phyloP scores from a whole-genome alignment of 106 monocot species.

The Dendrobium officinale region DNA sequence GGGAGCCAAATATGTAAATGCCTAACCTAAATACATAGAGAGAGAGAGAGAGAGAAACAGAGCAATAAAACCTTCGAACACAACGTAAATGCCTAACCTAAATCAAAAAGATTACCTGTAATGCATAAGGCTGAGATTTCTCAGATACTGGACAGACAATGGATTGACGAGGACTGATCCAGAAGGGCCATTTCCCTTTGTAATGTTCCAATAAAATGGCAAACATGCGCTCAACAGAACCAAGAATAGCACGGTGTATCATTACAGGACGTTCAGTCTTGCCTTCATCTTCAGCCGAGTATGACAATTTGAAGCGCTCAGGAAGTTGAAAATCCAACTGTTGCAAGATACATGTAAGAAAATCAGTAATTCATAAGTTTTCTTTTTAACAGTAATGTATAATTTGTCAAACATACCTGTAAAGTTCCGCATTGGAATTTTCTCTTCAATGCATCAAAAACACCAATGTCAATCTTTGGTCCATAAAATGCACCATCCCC shows the following conservation, averaged over 20 bases:
- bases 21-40: too few relatives aligned
- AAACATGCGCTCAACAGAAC: conserved; percentile 98
- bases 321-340: conserved; percentile 99
- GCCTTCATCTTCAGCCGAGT: conserved; percentile 90
- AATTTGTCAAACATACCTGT: conserved; percentile 42
- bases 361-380: background rate
- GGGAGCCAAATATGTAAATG: too few relatives aligned
- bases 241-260: conserved; percentile 95
- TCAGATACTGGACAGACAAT: conserved; percentile 89
- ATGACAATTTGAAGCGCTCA: conserved; percentile 74
- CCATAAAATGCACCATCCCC: conserved; percentile 99
- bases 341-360: conserved; percentile 14
- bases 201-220: conserved; percentile 98
- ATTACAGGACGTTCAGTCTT: conserved; percentile 91
- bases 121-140: conserved; percentile 66
- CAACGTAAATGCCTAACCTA: background rate
- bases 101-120: conserved; percentile 37
- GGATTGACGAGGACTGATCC: conserved; percentile 98
- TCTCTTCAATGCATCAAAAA: conserved; percentile 95
- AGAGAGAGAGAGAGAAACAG: too few relatives aligned
- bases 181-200: conserved; percentile 99
- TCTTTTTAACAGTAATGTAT: background rate
- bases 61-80: background rate
- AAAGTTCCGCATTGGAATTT: conserved; percentile 99
- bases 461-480: conserved; percentile 97